Percentiles rank a stretch among this genome's conserved stretches.
Conservation (phyloP, 352 stramenopile genomes). For the Stramenopiles sp. region DNA sequence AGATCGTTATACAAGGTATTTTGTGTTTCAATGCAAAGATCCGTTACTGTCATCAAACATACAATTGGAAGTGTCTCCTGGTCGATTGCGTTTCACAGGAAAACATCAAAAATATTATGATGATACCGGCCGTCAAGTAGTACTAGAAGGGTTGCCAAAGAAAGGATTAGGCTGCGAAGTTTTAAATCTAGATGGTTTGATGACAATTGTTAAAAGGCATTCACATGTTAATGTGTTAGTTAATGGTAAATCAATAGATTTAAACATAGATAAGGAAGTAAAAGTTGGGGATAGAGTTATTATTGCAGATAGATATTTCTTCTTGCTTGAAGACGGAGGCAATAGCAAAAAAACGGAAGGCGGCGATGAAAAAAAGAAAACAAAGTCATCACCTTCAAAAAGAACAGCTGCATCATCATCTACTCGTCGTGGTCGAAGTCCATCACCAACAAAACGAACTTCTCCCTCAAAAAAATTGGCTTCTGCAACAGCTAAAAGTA, state of each 20-base stretch:
- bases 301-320: not conserved
- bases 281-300: not conserved
- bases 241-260: not conserved
- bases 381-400: not conserved
- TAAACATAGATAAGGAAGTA: not conserved
- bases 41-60: not conserved
- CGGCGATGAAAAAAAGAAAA: not conserved
- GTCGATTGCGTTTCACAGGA: not conserved
- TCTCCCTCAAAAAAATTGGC: not conserved
- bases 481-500: not conserved
- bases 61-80: not conserved
- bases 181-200: not conserved
- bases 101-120: not conserved
- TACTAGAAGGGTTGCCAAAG: not conserved
- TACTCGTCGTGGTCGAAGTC: not conserved
- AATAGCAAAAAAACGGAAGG: not conserved
- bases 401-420: not conserved
- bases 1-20: not conserved
- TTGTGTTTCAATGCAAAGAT: not conserved
- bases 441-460: not conserved
- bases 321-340: not conserved
- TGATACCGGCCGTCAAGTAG: not conserved
- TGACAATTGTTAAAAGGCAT: not conserved
- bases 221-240: not conserved
- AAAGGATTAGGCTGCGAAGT: not conserved